Percentiles rank a stretch among this genome's conserved stretches.
Conservation (phyloP, 129 eudicot species). For the Centrapalus pauciflorus region DNA sequence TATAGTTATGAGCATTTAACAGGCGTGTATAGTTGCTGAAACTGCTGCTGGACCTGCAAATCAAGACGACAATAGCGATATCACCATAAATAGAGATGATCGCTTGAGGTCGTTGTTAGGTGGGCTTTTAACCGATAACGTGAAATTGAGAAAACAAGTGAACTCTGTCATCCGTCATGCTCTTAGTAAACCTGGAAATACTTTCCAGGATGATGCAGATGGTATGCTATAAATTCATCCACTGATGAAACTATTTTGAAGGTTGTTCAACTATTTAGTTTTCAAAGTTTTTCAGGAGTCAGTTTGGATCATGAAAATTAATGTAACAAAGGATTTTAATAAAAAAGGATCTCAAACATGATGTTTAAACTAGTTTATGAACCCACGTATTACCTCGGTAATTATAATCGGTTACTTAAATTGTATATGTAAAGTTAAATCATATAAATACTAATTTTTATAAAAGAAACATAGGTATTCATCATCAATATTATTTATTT, state of each 20-base stretch:
- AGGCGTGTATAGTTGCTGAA: conserved; percentile 52
- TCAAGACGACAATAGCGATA: neutral
- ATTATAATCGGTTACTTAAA: too few relatives aligned
- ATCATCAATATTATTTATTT: too few relatives aligned
- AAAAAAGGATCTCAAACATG: too few relatives aligned
- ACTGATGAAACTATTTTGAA: neutral
- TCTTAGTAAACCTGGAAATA: neutral
- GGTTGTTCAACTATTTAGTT: too few relatives aligned
- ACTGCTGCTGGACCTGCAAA: conserved; percentile 9
- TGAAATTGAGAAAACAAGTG: conserved; percentile 51
- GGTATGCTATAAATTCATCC: neutral
- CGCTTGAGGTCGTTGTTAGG: conserved; percentile 49
- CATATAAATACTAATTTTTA: too few relatives aligned
- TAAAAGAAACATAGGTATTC: too few relatives aligned
- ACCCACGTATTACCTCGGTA: too few relatives aligned
- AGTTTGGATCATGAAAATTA: too few relatives aligned
- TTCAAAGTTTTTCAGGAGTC: too few relatives aligned
- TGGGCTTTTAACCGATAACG: conserved; percentile 50
- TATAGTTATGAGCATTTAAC: conserved; percentile 1
- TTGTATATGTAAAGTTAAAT: too few relatives aligned
- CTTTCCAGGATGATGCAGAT: neutral
- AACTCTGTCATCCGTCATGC: conserved; percentile 41
- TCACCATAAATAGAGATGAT: conserved; percentile 13
- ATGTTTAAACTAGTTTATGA: too few relatives aligned
- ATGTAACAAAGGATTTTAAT: too few relatives aligned